phyloP scores from a whole-genome alignment of 2,329 filamentous ascomycete species.

The Tolypocladium tundrense region DNA sequence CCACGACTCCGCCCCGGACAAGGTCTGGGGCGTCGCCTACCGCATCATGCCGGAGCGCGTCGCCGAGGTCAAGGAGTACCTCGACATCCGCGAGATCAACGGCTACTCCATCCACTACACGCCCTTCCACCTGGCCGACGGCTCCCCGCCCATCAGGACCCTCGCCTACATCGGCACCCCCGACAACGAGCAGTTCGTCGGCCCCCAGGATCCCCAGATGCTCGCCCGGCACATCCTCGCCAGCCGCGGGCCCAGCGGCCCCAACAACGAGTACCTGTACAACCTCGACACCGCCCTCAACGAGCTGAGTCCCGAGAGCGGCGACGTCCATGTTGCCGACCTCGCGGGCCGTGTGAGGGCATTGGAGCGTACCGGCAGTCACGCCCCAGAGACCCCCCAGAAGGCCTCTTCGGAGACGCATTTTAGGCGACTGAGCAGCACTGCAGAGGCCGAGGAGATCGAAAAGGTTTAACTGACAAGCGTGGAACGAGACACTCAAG shows the following conservation, averaged over 20 bases:
- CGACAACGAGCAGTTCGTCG: slow-evolving; percentile 84
- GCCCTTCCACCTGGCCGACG: slow-evolving; percentile 54
- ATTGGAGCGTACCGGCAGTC: slow-evolving; percentile 28
- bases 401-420: slow-evolving; percentile 6
- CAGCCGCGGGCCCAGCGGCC: slow-evolving; percentile 73
- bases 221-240: slow-evolving; percentile 73
- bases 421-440: slow-evolving; percentile 14
- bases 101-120: slow-evolving; percentile 92
- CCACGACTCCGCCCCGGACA: slow-evolving; percentile 48
- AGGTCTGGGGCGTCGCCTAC: slow-evolving; percentile 89
- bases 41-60: slow-evolving; percentile 66
- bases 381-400: slow-evolving; percentile 4
- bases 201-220: slow-evolving; percentile 65
- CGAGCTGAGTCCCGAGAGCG: slow-evolving; percentile 63
- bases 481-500: neutral
- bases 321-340: slow-evolving; percentile 77
- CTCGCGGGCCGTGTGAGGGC: slow-evolving; percentile 61
- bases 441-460: slow-evolving; percentile 19
- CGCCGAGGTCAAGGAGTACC: slow-evolving; percentile 73
- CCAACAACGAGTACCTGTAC: slow-evolving; percentile 83
- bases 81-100: slow-evolving; percentile 95
- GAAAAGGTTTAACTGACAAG: slow-evolving; percentile 10
- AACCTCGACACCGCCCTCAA: slow-evolving; percentile 66
- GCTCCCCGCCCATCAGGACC: slow-evolving; percentile 32
- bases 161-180: slow-evolving; percentile 94